phyloP scores from a whole-genome alignment of 2,329 filamentous ascomycete genomes.

The Clonostachys chloroleuca region DNA sequence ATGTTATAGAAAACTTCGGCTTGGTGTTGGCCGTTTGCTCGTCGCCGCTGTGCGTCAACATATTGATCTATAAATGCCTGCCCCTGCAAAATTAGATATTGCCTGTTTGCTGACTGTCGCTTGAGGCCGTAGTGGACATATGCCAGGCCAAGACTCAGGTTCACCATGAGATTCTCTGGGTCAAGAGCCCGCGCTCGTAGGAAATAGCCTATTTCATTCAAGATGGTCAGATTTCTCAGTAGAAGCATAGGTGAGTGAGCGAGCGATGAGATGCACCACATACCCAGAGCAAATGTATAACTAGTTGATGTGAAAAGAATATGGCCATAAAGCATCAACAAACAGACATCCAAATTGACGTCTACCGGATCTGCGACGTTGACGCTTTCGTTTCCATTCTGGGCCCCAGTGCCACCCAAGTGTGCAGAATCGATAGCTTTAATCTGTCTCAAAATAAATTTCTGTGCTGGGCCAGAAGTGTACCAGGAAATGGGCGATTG shows the following conservation, averaged over 20 bases:
- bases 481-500: constrained; percentile 73
- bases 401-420: constrained; percentile 12
- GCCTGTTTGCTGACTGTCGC: constrained; percentile 82
- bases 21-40: background rate
- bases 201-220: constrained; percentile 62
- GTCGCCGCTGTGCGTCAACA: constrained; percentile 6
- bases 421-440: constrained; percentile 69
- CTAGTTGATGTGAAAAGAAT: constrained; percentile 81
- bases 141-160: constrained; percentile 74
- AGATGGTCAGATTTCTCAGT: background rate
- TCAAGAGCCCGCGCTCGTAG: constrained; percentile 72
- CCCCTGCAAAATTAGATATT: constrained; percentile 82
- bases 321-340: constrained; percentile 87
- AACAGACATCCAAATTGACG: constrained; percentile 63
- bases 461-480: constrained; percentile 77
- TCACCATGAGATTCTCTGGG: constrained; percentile 71
- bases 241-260: background rate
- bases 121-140: constrained; percentile 91
- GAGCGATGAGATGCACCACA: constrained; percentile 10
- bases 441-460: constrained; percentile 87
- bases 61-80: constrained; percentile 66
- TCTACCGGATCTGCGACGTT: background rate
- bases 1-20: constrained; percentile 31
- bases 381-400: constrained; percentile 13
- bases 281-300: constrained; percentile 77